These are phyloP conservation scores for Daldinia vernicosa DNA, from an alignment of 495 filamentous ascomycete species.

Conservation along the genomic window DNA sequence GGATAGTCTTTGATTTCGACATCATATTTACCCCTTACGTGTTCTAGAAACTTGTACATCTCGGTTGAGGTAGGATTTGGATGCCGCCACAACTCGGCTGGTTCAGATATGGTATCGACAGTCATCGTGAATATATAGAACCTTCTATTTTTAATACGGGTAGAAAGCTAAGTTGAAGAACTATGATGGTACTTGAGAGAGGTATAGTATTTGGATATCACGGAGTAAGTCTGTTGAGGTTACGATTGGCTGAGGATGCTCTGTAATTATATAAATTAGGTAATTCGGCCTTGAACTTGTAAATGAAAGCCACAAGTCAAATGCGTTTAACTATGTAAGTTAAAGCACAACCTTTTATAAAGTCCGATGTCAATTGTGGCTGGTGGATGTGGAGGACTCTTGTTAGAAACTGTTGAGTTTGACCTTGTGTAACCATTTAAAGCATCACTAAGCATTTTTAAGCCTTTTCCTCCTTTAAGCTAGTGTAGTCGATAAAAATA, in stretches of 20 bases:
- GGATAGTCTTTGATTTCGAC: slow-evolving; percentile 70
- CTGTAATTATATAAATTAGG: background rate
- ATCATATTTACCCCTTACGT: slow-evolving; percentile 72
- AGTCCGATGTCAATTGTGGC: background rate
- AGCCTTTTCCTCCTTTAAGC: too few relatives aligned
- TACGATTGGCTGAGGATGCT: background rate
- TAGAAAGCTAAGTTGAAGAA: background rate
- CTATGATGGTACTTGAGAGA: background rate
- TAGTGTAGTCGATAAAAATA: too few relatives aligned
- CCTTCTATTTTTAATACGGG: background rate
- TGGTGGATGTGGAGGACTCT: background rate
- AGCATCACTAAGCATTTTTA: too few relatives aligned
- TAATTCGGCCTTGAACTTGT: background rate
- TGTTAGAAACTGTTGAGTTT: background rate
- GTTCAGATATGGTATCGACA: slow-evolving; percentile 17
- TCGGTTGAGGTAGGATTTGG: slow-evolving; percentile 70
- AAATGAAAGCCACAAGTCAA: background rate
- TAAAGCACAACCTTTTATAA: background rate
- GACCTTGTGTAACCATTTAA: background rate
- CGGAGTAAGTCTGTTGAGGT: slow-evolving; percentile 13
- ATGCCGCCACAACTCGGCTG: slow-evolving; percentile 74
- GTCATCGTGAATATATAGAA: slow-evolving; percentile 40
- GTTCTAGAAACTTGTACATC: slow-evolving; percentile 74
- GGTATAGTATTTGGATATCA: background rate
- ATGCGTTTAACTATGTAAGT: background rate